Evolutionary conservation across 768 basidiomycete species (phyloP).

Genomic region (Suillus subaureus): DNA sequence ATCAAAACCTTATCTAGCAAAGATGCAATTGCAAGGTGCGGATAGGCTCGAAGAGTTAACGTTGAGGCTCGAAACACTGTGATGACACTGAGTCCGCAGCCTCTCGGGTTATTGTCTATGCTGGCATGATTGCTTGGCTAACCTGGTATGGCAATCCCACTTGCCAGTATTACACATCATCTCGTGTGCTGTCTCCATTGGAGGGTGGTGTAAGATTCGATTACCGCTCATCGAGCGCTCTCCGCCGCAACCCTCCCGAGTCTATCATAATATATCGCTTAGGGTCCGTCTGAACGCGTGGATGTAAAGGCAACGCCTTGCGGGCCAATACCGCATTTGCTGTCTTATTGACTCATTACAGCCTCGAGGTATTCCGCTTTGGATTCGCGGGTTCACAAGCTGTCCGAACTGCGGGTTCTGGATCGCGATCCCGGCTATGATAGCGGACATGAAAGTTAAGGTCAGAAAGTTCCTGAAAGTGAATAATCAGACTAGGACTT

Average conservation of each 20-base stretch:
- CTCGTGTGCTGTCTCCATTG: neutral
- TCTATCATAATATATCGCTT: neutral
- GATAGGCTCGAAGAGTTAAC: neutral
- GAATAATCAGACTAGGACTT: neutral
- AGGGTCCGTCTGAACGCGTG: neutral
- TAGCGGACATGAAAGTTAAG: neutral
- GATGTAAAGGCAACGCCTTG: neutral
- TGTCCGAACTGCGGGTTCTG: neutral
- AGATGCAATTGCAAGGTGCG: neutral
- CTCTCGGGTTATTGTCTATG: no score
- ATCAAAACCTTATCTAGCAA: neutral
- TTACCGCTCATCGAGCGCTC: no score
- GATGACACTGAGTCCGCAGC: no score
- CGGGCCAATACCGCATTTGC: neutral
- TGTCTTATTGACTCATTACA: neutral
- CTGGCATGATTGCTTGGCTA: neutral
- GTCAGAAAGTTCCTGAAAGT: neutral
- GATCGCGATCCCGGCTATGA: neutral
- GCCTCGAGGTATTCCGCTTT: neutral
- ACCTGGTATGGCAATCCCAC: neutral
- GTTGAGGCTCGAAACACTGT: neutral
- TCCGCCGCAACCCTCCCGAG: neutral
- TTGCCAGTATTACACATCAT: neutral
- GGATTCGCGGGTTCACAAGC: neutral
- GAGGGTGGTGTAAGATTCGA: neutral